Base-by-base conservation (phyloP, 257 asterid genomes). In the Plectranthus barbatus region DNA sequence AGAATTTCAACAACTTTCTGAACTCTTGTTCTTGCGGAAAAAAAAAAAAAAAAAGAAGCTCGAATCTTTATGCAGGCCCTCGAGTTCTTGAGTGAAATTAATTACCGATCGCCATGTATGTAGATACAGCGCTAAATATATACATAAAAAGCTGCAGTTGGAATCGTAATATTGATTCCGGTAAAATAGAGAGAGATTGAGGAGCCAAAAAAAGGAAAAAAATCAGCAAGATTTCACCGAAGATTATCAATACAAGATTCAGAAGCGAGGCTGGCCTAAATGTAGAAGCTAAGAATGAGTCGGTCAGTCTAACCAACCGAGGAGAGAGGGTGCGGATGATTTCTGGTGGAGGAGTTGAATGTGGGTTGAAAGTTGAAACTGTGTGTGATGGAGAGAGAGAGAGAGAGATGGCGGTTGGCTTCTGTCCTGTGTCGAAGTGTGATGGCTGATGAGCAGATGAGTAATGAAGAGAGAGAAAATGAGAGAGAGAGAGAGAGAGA, bases 361-460 rank as follows among this genome's bases (percentile, higher is more conserved):
- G 67, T 55, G 67, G 13, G n/a, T n/a, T n/a, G n/a, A n/a, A n/a
- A n/a, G 63, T 62, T 45, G 41, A 31, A 42, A 14, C 54, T 45
- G 20, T 36, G 56, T 6, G 71, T 23, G n/a, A n/a, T n/a, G n/a
- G n/a, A n/a, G n/a, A 1, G 31, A 50, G 55, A 56, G 75, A 63
- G 72, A 58, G 10, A 40, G 56, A 19, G 29, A n/a, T 47, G 79
- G 75, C 73, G 73, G 81, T 70, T 74, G 76, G 77, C 8, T 41
- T 63, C 61, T 65, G 75, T 55, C 40, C 56, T 60, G 54, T 64
- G 71, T 61, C 40, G 61, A 55, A 36, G 70, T 42, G 71, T 37
- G 73, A 46, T 18, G 67, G 45, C 47, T 67, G 57, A 26, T 59
- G 13, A 63, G 45, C 45, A 46, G 5, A 72, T 26, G 83, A 70